Evolutionary conservation across 352 stramenopile genomes (phyloP), one percentile per base, ranked within the genome.

Genomic region (Pythium dissotocum): DNA sequence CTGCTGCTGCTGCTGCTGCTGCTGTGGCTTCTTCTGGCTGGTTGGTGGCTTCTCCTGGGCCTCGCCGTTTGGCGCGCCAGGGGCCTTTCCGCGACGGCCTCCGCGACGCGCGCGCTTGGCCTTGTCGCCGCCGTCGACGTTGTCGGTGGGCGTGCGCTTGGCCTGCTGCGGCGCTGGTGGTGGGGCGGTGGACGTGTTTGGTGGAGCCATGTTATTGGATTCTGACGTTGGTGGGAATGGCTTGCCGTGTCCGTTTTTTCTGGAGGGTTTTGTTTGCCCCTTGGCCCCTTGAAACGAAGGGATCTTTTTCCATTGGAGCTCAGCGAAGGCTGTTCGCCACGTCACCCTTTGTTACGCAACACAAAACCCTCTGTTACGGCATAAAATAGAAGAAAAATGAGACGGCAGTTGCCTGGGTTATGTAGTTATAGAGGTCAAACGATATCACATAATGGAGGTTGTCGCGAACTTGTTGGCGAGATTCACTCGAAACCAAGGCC

Each of bases 61-160:
- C 33, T 59, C 48, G 33, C 26, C 56, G 8, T 67, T 56, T 21
- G 26, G 35, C 33, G 35, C 42, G 32, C 26, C 24, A 52, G 61
- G 51, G 44, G 63, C 63, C 61, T 70, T 70, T 30, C 69, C 69
- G 18, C 81, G 81, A 36, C 78, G 78, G 13, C 81, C 81, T 7
- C 81, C 78, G 49, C 81, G 78, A 61, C 74, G 78, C 56, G 66
- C 56, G 10, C 72, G 73, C 69, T 89, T 89, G 72, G 83, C 73
- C 53, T 76, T 70, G 56, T 87, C 79, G 28, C 58, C 59, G 42
- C 21, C 40, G 21, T 73, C 67, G 28, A 77, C 77, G 56, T 64
- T 78, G 35, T 82, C 73, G 14, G 56, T 55, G 55, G 69, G 64
- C 64, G 63, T 72, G 68, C 80, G 76, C 73, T 79, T 78, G 54